Evolutionary conservation across 768 basidiomycete species (phyloP).

Genomic region (Termitomyces sp.): DNA sequence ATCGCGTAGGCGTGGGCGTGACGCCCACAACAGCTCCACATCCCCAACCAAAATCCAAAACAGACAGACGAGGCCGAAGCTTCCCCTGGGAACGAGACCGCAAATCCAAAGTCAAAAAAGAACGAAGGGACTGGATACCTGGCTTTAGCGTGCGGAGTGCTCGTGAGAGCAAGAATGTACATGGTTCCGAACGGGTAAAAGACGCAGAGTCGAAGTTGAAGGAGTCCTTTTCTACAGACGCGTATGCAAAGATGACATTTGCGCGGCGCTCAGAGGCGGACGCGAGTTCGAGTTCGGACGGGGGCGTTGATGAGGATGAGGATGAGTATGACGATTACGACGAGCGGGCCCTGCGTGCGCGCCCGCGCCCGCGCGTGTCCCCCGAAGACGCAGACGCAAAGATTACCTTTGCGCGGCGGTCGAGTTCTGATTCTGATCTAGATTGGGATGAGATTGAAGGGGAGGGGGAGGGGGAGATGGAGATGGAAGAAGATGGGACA

Average conservation of each 20-base stretch:
- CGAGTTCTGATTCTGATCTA: no score
- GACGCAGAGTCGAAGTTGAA: no score
- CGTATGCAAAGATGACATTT: slow-evolving; percentile 8
- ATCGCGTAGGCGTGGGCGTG: not conserved
- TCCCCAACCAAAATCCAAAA: no score
- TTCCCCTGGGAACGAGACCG: slow-evolving; percentile 27
- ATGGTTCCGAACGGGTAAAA: no score
- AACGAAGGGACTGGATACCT: slow-evolving; percentile 12
- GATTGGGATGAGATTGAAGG: not conserved
- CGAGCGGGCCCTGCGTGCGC: no score
- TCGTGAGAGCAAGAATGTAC: not conserved
- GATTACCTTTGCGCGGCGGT: no score
- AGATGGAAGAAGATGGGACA: not conserved
- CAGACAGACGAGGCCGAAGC: slow-evolving; percentile 17
- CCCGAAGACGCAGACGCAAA: no score
- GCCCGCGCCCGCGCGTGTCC: no score
- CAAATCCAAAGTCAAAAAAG: not conserved
- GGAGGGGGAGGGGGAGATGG: not conserved
- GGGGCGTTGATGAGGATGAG: not conserved
- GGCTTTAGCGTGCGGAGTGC: slow-evolving; percentile 2
- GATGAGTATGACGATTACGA: no score
- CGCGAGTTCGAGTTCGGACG: not conserved
- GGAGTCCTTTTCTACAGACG: no score
- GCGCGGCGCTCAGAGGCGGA: not conserved
- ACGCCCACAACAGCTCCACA: fast-evolving